phyloP scores from a whole-genome alignment of 1,139 yeast genomes.

The Suhomyces chickasaworum region DNA sequence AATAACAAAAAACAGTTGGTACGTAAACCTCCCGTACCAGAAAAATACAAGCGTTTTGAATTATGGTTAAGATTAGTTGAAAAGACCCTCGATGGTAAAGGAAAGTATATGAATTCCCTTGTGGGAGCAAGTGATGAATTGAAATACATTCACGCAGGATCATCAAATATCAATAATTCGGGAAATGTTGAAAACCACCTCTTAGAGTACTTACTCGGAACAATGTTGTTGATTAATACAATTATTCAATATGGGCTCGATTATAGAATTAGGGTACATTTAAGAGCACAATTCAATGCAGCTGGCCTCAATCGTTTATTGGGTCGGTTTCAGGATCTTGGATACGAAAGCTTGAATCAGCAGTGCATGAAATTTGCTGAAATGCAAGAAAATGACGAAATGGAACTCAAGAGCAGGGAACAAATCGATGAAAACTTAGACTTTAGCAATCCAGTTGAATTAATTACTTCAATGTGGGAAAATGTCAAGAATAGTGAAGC shows the following conservation, averaged over 20 bases:
- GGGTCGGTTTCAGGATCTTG: constrained; percentile 60
- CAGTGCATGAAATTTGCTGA: constrained; percentile 68
- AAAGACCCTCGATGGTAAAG: constrained; percentile 81
- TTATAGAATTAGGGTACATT: constrained; percentile 66
- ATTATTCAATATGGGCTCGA: constrained; percentile 69
- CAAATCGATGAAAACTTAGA: constrained; percentile 62
- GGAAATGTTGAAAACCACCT: constrained; percentile 61
- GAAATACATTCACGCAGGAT: constrained; percentile 57
- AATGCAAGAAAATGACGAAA: constrained; percentile 69
- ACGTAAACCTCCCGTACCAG: constrained; percentile 43
- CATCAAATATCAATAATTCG: constrained; percentile 27
- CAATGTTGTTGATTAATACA: constrained; percentile 75
- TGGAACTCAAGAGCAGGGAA: constrained; percentile 61
- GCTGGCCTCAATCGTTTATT: constrained; percentile 74
- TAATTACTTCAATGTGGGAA: constrained; percentile 70
- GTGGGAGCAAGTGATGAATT: constrained; percentile 95
- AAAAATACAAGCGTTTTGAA: constrained; percentile 63
- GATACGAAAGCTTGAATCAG: constrained; percentile 63
- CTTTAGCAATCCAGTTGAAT: constrained; percentile 74
- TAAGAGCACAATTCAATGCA: constrained; percentile 74
- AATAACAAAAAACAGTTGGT: constrained; percentile 29
- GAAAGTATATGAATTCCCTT: constrained; percentile 77
- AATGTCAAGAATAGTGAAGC: constrained; percentile 70
- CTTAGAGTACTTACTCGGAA: constrained; percentile 76
- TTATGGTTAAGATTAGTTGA: constrained; percentile 82